A percentile compares a stretch with the other conserved stretches of the same genome.
Evolutionary conservation across 306 rosid genomes (phyloP).

Genomic region (Begonia fuchsioides): DNA sequence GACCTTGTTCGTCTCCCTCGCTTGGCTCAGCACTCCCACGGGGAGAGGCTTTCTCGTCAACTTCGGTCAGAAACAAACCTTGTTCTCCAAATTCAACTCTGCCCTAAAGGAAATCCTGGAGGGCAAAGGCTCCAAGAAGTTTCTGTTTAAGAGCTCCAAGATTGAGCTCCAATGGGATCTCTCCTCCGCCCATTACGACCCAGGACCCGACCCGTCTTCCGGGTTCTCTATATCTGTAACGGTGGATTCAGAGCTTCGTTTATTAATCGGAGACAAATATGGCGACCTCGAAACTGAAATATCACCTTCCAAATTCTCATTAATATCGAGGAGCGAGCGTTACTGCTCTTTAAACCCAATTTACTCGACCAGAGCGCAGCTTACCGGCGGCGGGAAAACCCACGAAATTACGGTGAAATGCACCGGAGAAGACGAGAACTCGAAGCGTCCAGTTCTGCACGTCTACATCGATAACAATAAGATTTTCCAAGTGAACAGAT

Average conservation of each 20-base stretch:
- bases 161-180: constrained; percentile 57
- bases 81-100: constrained; percentile 2
- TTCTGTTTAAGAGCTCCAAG: constrained; percentile 10
- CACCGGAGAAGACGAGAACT: constrained; percentile 23
- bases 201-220: constrained; percentile 48
- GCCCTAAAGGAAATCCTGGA: constrained; percentile 13
- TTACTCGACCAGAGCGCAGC: constrained; percentile 33
- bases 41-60: constrained; percentile 32
- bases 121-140: constrained; percentile 26
- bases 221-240: constrained; percentile 39
- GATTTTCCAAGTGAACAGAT: constrained; percentile 52
- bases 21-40: constrained; percentile 36
- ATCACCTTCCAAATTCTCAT: constrained; percentile 9
- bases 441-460: constrained; percentile 20
- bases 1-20: constrained; percentile 23
- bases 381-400: constrained; percentile 25
- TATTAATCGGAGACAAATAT: constrained; percentile 42
- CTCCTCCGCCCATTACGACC: constrained; percentile 32
- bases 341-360: constrained; percentile 20
- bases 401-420: constrained; percentile 65
- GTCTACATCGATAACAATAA: constrained; percentile 49
- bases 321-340: constrained; percentile 50
- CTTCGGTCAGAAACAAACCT: constrained; percentile 6
- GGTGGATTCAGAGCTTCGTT: constrained; percentile 37
- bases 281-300: not conserved